Base-by-base conservation (phyloP, 768 basidiomycete genomes). In the Chiua virens region DNA sequence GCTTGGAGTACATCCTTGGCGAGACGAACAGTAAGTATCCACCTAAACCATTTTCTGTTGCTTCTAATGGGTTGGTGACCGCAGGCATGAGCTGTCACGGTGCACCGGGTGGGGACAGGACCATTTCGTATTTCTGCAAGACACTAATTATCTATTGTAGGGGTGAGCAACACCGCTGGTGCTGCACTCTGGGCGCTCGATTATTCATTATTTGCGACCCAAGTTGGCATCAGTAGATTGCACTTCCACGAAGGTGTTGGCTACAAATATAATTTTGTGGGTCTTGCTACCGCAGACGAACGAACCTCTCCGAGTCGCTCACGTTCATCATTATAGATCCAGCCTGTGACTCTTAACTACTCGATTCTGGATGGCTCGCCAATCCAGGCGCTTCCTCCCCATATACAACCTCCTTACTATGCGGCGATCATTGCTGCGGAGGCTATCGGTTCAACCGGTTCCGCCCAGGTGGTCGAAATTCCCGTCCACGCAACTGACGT, bases 231-330 rank as follows among this genome's bases (percentile, higher is more conserved):
- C 23, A 73, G 75, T 25, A 71, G 77, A 44, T 53, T 83, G 15
- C 82, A 77, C 68, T 85, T 85, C 73, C 85, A 88, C 59, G 73
- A 82, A 49, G 86, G 85, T 15, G 71, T 87, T 47, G 86, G 86
- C 1, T 87, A 76, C 69, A 88, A 87, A 67, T 88, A 87, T 59
- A 83, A 80, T 60, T 70, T 86, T 47, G 85, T 82, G 28, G 47
- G 54, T 1, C 3, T 17, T 28, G 17, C 9, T 20, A 25, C 35
- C 18, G 13, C 7, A 8, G 34, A 20, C 11, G 27, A 41, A 18
- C n/a, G 17, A n/a, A 20, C n/a, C n/a, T n/a, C n/a, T 15, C 15
- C 32, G 8, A 8, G 8, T 30, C 20, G 39, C 50, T 45, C 3
- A 42, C 36, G 8, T 25, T 17, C 28, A 7, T 18, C n/a, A 13